These are phyloP conservation scores for Chrysoporthe deuterocubensis DNA, from an alignment of 2,329 filamentous ascomycete genomes.

Conservation along the genomic window DNA sequence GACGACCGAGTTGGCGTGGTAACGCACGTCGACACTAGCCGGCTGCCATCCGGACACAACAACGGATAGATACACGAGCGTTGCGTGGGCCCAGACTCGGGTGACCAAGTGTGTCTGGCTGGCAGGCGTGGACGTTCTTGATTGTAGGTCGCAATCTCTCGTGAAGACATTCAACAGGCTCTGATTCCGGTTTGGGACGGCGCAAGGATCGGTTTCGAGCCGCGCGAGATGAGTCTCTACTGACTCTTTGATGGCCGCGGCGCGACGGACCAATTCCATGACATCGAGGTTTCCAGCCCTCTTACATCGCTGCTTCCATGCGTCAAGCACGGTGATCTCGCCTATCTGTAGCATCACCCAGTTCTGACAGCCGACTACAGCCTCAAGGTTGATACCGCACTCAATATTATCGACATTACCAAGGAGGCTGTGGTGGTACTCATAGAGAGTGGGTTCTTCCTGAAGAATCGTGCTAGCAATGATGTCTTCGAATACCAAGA, in stretches of 20 bases:
- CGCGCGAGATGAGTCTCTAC: constrained; percentile 2
- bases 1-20: constrained; percentile 30
- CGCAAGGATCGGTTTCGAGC: background rate
- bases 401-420: constrained; percentile 41
- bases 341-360: constrained; percentile 59
- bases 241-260: constrained; percentile 27
- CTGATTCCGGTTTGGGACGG: background rate
- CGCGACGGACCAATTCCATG: constrained; percentile 51
- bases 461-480: constrained; percentile 40
- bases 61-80: constrained; percentile 52
- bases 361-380: constrained; percentile 60
- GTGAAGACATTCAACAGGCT: background rate
- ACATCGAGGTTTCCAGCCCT: constrained; percentile 48
- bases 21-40: constrained; percentile 45
- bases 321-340: constrained; percentile 56
- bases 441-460: constrained; percentile 38
- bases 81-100: constrained; percentile 53
- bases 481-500: constrained; percentile 43
- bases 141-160: background rate
- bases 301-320: constrained; percentile 57
- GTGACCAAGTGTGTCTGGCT: constrained; percentile 32
- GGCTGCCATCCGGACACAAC: constrained; percentile 58
- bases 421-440: constrained; percentile 41
- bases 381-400: constrained; percentile 49
- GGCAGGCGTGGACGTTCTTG: too few species aligned